Evolutionary conservation across 345 rosid species (phyloP), one percentile per base, ranked within the genome.

Genomic region (Geranium rotundifolium): DNA sequence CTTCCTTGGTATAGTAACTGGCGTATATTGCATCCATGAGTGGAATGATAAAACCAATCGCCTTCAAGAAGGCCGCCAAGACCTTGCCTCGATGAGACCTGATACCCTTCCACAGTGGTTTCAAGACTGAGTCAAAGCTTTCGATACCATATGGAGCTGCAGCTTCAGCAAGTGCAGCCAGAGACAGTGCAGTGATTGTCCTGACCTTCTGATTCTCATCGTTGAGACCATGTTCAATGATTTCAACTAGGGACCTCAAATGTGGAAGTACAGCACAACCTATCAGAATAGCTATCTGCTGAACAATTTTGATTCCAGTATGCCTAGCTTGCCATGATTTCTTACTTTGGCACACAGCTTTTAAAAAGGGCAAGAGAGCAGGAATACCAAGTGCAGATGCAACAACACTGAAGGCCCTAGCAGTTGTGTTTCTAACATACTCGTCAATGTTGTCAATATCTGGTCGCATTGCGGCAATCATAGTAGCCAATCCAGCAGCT

Each of bases 391-490:
- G 91, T 23, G 99, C 99, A 67, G 99, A 93, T 49, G 97, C 97
- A 54, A 93, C 99, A 56, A 93, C 99, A 85, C 97, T 90, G 76
- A 93, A 93, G 65, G 99, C 99, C 71, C 99, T 86, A 0, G 99
- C 99, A 69, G 99, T 93, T 5, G 99, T 90, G 79, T 93, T 93
- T 77, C 99, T 82, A 63, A 93, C 99, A 71, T 93, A 93, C 71
- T 90, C 99, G 82, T 93, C 99, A 10, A 85, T 86, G 69, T 93
- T 86, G 66, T 93, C 99, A 72, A 93, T 93, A 79, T 93, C 99
- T 1, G 99, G 99, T 72, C 97, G 96, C 99, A 90, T 93, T 41
- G 97, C 97, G 72, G 97, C 97, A 76, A 93, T 90, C 99, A 93
- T 93, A 54, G 97, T 88, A 20, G 99, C 97, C 82, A 93, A 80